Evolutionary conservation across 169 alveolate species (phyloP), one percentile per base, ranked within the genome.

Genomic region (Plasmodium reichenowi): DNA sequence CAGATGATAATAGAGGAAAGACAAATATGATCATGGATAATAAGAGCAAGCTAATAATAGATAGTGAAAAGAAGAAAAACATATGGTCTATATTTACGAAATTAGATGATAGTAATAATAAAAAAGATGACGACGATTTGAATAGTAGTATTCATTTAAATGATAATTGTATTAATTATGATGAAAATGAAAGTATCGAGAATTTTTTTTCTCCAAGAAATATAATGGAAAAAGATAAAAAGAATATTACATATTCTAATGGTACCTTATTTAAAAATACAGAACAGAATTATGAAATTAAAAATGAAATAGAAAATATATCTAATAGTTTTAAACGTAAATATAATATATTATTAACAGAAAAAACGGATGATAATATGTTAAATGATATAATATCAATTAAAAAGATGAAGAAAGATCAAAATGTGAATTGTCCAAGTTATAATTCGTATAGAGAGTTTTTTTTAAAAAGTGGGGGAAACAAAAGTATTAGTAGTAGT

Each of bases 11-110:
- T 43, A 9, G 13, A 47, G 70, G 63, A 59, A 38, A 70, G n/a
- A 48, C 20, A 54, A 59, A 76, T n/a, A 63, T n/a, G 15, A 17
- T 10, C 22, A 32, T 15, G 38, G 54, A 58, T 32, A 68, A 76
- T 22, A 62, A 64, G 17, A 32, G 50, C 48, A 76, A 38, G 64
- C 12, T 76, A n/a, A 76, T 22, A 48, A 64, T 50, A 76, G 76
- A 76, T 47, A 29, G 15, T 71, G 88, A 76, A 56, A 80, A 56
- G 43, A 80, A 80, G 48, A 32, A 67, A 29, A 56, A 47, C 38
- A 80, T 80, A 22, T 80, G 90, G 90, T 80, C 90, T 4, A 26
- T 80, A 6, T 80, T 80, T 72, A 29, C 90, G 7, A 63, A 80
- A n/a, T 78, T 80, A 5, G 67, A 32, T 4, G 73, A 60, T 9